A percentile compares a stretch with the other conserved stretches of the same genome.
These are phyloP conservation scores for Tillandsia fasciculata DNA, from an alignment of 176 grass and related monocot genomes.

Conservation along the genomic window DNA sequence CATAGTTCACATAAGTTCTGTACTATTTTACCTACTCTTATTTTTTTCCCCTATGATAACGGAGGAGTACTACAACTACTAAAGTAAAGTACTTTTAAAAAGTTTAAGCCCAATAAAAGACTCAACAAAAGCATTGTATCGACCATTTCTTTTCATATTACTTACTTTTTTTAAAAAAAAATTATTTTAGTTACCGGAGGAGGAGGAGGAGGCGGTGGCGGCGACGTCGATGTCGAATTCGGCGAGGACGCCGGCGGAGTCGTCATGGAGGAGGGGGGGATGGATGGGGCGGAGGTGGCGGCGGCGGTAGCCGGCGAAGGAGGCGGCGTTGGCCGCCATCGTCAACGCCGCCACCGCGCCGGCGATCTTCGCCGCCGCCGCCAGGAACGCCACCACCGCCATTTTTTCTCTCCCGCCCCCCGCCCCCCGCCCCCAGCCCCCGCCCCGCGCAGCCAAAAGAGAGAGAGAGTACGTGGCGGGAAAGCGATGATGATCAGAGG, in stretches of 20 bases:
- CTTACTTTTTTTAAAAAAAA: background rate
- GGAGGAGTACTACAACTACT: too few relatives aligned
- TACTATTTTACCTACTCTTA: too few relatives aligned
- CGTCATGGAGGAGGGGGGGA: conserved; percentile 52
- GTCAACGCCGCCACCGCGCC: conserved; percentile 36
- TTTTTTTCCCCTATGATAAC: too few relatives aligned
- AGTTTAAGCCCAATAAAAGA: too few relatives aligned
- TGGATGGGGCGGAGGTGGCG: conserved; percentile 53
- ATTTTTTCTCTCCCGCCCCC: too few relatives aligned
- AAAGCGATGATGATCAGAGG: too few relatives aligned
- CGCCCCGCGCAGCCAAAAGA: too few relatives aligned
- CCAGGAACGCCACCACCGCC: conserved; percentile 37
- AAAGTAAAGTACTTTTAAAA: too few relatives aligned
- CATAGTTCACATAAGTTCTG: too few relatives aligned
- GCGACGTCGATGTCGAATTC: conserved; percentile 42
- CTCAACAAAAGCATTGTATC: background rate
- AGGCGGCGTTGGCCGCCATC: conserved; percentile 46
- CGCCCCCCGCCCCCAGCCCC: too few relatives aligned
- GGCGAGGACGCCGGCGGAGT: conserved; percentile 51
- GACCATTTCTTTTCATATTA: background rate
- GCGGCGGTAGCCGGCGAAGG: conserved; percentile 50
- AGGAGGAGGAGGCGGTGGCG: background rate
- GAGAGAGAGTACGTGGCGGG: too few relatives aligned
- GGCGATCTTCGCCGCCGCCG: conserved; percentile 48
- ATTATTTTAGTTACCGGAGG: background rate